phyloP scores from a whole-genome alignment of 306 rosid species.

The Pterocarpus santalinus region DNA sequence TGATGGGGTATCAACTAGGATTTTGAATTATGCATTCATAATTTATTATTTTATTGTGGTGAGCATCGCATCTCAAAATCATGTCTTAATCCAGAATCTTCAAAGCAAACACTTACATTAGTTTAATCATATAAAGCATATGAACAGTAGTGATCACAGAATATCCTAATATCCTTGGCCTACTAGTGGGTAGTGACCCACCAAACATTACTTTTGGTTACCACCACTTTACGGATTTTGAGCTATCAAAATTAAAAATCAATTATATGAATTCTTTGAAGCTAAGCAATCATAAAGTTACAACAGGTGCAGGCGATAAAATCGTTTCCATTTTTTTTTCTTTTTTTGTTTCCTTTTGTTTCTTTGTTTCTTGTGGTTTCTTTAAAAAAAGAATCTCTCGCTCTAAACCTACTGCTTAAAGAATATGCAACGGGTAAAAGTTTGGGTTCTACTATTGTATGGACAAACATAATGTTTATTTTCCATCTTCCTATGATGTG shows the following conservation, averaged over 20 bases:
- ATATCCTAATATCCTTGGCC: constrained; percentile 41
- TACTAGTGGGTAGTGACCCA: not conserved
- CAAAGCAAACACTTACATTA: constrained; percentile 1
- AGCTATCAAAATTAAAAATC: not conserved
- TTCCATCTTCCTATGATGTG: not conserved
- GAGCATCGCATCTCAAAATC: constrained; percentile 28
- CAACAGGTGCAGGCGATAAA: not conserved
- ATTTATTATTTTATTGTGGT: constrained; percentile 8
- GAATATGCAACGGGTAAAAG: not conserved
- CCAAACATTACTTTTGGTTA: constrained; percentile 35
- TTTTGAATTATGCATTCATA: not conserved
- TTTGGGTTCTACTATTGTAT: not conserved
- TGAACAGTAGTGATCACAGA: constrained; percentile 13
- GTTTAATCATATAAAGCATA: constrained; percentile 33
- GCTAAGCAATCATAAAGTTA: constrained; percentile 23
- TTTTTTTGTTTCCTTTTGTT: not conserved
- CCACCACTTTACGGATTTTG: constrained; percentile 1
- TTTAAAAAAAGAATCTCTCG: not conserved
- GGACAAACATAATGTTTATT: not conserved
- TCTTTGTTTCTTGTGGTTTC: no score
- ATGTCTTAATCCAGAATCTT: constrained; percentile 36
- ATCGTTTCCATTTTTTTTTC: not conserved
- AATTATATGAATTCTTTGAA: constrained; percentile 15
- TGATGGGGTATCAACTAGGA: constrained; percentile 44
- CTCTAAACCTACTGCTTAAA: not conserved